phyloP scores from a whole-genome alignment of 2,329 filamentous ascomycete genomes.

The Ophiostoma himal-ulmi region DNA sequence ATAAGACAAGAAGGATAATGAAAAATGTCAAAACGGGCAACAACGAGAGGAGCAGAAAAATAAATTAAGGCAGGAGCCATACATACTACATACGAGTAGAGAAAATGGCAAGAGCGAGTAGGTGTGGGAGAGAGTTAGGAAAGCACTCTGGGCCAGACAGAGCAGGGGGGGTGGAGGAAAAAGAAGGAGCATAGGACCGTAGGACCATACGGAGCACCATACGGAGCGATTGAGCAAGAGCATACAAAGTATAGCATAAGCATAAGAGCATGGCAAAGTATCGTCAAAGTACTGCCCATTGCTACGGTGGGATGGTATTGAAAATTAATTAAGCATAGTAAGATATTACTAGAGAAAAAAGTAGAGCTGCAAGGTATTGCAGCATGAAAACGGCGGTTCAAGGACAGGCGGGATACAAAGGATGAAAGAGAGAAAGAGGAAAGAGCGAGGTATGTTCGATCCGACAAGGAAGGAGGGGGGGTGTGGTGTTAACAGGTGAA shows the following conservation, averaged over 20 bases:
- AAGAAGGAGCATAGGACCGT: neutral
- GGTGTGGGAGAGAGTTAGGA: conserved; percentile 13
- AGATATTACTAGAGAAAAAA: neutral
- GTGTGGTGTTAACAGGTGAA: conserved; percentile 6
- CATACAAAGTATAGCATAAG: neutral
- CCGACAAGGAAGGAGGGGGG: conserved; percentile 3
- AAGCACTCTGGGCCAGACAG: neutral
- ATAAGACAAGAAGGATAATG: neutral
- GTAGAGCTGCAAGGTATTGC: neutral
- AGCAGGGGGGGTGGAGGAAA: conserved; percentile 13
- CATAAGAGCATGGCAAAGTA: conserved; percentile 5
- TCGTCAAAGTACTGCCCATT: conserved; percentile 1
- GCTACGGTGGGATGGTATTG: conserved; percentile 5
- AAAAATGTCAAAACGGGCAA: conserved; percentile 3
- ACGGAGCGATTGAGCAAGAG: neutral
- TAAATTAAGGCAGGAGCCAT: neutral
- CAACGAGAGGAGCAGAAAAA: neutral
- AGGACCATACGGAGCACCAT: neutral
- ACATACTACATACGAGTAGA: neutral
- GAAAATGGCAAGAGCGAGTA: conserved; percentile 6
- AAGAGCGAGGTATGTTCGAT: neutral
- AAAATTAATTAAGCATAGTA: neutral
- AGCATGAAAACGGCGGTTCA: neutral
- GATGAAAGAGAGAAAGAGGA: neutral
- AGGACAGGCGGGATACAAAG: neutral